These are phyloP conservation scores for Coemansia sp. DNA, from an alignment of 192 early-diverging fungal genomes.

Conservation along the genomic window DNA sequence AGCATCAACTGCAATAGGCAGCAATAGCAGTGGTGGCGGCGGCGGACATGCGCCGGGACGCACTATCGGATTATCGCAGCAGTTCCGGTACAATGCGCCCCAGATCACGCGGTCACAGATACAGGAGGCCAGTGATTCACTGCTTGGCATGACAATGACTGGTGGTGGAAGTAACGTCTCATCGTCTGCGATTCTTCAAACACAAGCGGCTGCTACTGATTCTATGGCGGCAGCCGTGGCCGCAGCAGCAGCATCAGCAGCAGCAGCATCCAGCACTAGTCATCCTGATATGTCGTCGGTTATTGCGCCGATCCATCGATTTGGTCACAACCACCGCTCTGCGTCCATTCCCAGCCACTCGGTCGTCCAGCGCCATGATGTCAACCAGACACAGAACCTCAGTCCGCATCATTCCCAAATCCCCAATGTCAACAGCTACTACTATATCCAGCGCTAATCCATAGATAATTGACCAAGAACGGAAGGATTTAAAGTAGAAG, in stretches of 20 bases:
- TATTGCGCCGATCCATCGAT: not conserved
- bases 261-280: not conserved
- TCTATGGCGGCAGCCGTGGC: slow-evolving; percentile 2
- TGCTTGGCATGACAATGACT: not conserved
- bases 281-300: not conserved
- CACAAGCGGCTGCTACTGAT: slow-evolving; percentile 1
- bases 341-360: not conserved
- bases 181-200: not conserved
- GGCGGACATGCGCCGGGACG: not conserved
- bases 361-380: not conserved
- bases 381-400: not conserved
- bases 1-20: not conserved
- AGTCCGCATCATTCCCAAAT: not conserved
- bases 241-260: not conserved
- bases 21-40: no score
- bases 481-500: no score
- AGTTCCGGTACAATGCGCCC: not conserved
- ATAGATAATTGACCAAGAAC: not conserved
- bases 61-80: not conserved
- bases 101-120: not conserved
- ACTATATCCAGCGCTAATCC: not conserved
- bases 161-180: not conserved
- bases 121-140: not conserved
- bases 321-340: not conserved
- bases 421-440: slow-evolving; percentile 3